These are phyloP conservation scores for Corchorus capsularis DNA, from an alignment of 345 rosid genomes.

Conservation along the genomic window DNA sequence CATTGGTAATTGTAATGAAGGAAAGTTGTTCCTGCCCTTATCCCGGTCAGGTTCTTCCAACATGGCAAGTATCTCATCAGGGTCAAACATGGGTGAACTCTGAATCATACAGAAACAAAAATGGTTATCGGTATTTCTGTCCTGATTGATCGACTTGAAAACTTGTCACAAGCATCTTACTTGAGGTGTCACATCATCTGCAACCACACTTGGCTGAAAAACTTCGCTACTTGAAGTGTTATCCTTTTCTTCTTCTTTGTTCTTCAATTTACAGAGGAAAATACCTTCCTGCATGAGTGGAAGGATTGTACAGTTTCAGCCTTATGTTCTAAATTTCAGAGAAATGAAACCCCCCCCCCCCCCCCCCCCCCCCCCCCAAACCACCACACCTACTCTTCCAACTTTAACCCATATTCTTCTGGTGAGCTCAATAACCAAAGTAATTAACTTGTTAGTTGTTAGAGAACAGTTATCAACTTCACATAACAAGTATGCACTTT, in stretches of 20 bases:
- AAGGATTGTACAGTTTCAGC: background rate
- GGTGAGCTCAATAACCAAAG: background rate
- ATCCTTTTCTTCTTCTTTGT: constrained; percentile 16
- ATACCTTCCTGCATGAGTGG: background rate
- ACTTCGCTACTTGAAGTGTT: background rate
- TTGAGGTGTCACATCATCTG: constrained; percentile 1
- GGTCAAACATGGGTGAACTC: background rate
- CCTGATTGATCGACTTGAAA: background rate
- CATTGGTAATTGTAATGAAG: background rate
- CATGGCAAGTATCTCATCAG: constrained; percentile 5
- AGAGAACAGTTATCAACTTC: background rate
- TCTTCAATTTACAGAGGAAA: constrained; percentile 22
- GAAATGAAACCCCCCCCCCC: background rate
- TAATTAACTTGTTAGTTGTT: background rate
- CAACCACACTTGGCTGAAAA: constrained; percentile 4
- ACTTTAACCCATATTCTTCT: background rate
- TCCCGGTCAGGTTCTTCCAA: constrained; percentile 2
- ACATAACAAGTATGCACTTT: background rate
- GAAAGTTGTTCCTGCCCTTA: background rate
- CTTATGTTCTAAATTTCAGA: background rate
- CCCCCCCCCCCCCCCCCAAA: too few relatives aligned
- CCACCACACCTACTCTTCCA: too few relatives aligned
- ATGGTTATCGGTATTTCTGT: background rate
- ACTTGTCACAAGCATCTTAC: background rate
- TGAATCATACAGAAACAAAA: constrained; percentile 10